A percentile compares a stretch with the other conserved stretches of the same genome.
Conservation (phyloP, 2,329 filamentous ascomycete genomes). For the Aschersonia sp. region DNA sequence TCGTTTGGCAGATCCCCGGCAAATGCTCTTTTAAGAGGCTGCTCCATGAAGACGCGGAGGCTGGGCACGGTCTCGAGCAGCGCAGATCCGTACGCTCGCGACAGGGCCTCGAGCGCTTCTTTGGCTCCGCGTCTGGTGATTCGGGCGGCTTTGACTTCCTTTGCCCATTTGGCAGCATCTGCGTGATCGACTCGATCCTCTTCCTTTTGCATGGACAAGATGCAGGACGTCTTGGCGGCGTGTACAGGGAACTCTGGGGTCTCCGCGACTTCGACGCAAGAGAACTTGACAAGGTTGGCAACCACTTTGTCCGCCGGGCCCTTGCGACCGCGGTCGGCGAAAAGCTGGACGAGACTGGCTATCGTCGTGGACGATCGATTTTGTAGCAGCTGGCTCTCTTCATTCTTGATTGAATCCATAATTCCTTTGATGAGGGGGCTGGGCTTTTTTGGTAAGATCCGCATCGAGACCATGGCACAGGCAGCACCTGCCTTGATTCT, state of each 20-base stretch:
- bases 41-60: constrained; percentile 66
- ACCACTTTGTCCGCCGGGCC: constrained; percentile 93
- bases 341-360: constrained; percentile 70
- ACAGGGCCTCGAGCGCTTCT: constrained; percentile 80
- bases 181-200: constrained; percentile 89
- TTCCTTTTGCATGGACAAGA: constrained; percentile 91
- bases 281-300: constrained; percentile 90
- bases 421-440: constrained; percentile 86
- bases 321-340: constrained; percentile 64
- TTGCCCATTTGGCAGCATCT: constrained; percentile 80
- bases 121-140: constrained; percentile 89
- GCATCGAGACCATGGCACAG: constrained; percentile 77
- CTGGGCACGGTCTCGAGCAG: constrained; percentile 78
- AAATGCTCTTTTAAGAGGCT: constrained; percentile 64
- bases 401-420: constrained; percentile 96
- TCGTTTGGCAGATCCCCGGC: constrained; percentile 54
- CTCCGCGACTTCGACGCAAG: constrained; percentile 92
- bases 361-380: constrained; percentile 75
- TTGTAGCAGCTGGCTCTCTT: constrained; percentile 83
- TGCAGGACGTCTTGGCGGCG: constrained; percentile 60
- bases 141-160: constrained; percentile 75
- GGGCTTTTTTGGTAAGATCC: constrained; percentile 81
- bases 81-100: constrained; percentile 60
- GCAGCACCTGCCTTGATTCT: constrained; percentile 79
- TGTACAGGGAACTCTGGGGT: constrained; percentile 90